Evolutionary conservation across 495 filamentous ascomycete genomes (phyloP).

Genomic region (Aspergillus funiculosus): DNA sequence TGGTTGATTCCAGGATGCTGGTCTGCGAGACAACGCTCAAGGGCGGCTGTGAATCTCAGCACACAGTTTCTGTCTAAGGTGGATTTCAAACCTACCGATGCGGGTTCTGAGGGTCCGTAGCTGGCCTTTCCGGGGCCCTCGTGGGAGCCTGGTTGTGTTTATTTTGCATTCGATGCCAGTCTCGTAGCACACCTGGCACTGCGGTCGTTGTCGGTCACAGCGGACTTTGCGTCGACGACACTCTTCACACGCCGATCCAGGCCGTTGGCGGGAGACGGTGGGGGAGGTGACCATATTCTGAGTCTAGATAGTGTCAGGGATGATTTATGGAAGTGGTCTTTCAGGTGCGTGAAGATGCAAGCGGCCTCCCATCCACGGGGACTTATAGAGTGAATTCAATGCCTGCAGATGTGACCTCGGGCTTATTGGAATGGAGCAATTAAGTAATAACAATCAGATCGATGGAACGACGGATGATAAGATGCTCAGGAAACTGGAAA

Average conservation of each 20-base stretch:
- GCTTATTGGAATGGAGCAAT: slow-evolving; percentile 6
- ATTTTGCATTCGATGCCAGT: slow-evolving; percentile 45
- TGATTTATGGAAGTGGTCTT: too few relatives aligned
- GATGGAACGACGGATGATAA: slow-evolving; percentile 4
- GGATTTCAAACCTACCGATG: slow-evolving; percentile 32
- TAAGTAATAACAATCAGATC: not conserved
- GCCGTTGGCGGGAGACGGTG: slow-evolving; percentile 18
- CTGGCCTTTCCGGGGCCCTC: slow-evolving; percentile 51
- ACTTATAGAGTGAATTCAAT: slow-evolving; percentile 1
- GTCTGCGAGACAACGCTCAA: slow-evolving; percentile 23
- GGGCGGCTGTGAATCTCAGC: slow-evolving; percentile 14
- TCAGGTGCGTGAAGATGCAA: too few relatives aligned
- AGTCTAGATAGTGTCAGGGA: too few relatives aligned
- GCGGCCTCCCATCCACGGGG: not conserved
- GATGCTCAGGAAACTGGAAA: not conserved
- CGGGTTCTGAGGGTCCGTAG: slow-evolving; percentile 44
- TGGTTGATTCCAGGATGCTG: slow-evolving; percentile 19
- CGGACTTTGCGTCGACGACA: slow-evolving; percentile 40
- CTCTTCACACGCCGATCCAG: slow-evolving; percentile 35
- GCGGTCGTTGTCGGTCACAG: slow-evolving; percentile 48
- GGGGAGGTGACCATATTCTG: slow-evolving; percentile 14
- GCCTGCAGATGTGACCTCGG: not conserved
- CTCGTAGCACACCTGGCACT: slow-evolving; percentile 46
- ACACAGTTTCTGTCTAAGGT: not conserved
- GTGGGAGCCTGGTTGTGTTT: slow-evolving; percentile 37